Evolutionary conservation across 2,329 filamentous ascomycete species (phyloP).

Genomic region (Xylariaceae sp.): DNA sequence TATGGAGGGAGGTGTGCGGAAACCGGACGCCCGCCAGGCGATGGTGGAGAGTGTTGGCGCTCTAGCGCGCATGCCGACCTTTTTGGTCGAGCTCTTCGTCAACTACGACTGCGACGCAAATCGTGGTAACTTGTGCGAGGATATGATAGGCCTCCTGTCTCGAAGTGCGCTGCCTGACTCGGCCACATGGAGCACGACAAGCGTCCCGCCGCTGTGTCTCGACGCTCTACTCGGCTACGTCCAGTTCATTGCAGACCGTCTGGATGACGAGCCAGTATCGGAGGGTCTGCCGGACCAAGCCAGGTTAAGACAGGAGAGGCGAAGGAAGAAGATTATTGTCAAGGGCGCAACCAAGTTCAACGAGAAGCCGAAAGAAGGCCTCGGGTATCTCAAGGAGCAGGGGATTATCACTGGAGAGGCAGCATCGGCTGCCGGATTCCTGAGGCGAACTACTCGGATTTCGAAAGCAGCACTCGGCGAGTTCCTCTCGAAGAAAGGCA

Average conservation of each 20-base stretch:
- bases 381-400: conserved; percentile 77
- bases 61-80: conserved; percentile 84
- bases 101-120: conserved; percentile 98
- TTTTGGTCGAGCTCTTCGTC: conserved; percentile 91
- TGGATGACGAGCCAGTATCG: conserved; percentile 60
- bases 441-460: conserved; percentile 78
- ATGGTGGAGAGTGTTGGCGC: conserved; percentile 98
- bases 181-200: conserved; percentile 97
- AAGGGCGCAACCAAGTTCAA: conserved; percentile 88
- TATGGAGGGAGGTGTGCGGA: conserved; percentile 82
- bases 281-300: conserved; percentile 61
- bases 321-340: conserved; percentile 81
- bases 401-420: conserved; percentile 80
- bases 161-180: conserved; percentile 95
- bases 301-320: conserved; percentile 61
- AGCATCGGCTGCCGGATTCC: conserved; percentile 71
- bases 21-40: conserved; percentile 90
- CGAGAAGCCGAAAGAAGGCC: conserved; percentile 81
- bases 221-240: conserved; percentile 88
- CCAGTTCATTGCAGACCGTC: conserved; percentile 81
- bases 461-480: conserved; percentile 90
- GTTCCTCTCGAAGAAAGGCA: conserved; percentile 83
- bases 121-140: conserved; percentile 84
- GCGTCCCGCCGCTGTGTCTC: conserved; percentile 88
- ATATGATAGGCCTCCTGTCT: conserved; percentile 86